These are phyloP conservation scores for Cladosporium sp. DNA, from an alignment of 2,329 filamentous ascomycete genomes.

Conservation along the genomic window DNA sequence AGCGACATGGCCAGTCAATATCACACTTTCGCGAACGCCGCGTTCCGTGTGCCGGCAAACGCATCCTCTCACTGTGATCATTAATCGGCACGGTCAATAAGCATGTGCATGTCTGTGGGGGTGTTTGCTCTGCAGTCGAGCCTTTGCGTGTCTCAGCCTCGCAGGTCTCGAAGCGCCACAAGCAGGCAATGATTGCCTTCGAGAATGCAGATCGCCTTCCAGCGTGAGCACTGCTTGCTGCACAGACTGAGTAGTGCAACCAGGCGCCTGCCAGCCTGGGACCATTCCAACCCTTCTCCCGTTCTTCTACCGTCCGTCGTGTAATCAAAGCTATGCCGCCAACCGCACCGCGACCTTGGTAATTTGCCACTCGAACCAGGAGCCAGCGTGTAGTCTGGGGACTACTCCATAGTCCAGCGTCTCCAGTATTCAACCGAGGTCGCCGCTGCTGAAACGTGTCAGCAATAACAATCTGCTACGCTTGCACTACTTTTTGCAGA, in stretches of 20 bases:
- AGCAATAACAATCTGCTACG: not conserved
- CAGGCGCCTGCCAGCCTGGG: not conserved
- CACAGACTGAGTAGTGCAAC: not conserved
- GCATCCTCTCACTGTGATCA: not conserved
- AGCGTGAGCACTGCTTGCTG: not conserved
- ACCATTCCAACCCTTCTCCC: slow-evolving; percentile 13
- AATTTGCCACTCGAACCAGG: slow-evolving; percentile 21
- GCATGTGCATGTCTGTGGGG: not conserved
- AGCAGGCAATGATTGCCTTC: slow-evolving; percentile 14
- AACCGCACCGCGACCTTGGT: slow-evolving; percentile 6
- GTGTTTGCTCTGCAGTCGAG: slow-evolving; percentile 1
- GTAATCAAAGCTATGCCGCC: slow-evolving; percentile 20
- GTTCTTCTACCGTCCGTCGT: slow-evolving; percentile 18
- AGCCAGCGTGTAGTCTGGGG: slow-evolving; percentile 15
- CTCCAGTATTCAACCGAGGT: slow-evolving; percentile 11
- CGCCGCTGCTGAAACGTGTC: not conserved
- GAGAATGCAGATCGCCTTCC: slow-evolving; percentile 16
- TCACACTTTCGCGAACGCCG: not conserved
- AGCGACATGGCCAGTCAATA: not conserved
- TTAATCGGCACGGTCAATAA: not conserved
- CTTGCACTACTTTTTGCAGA: slow-evolving; percentile 12
- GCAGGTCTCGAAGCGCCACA: slow-evolving; percentile 4
- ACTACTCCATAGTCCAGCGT: not conserved
- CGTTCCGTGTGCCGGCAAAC: not conserved
- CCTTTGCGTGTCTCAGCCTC: not conserved